A percentile compares a stretch with the other conserved stretches of the same genome.
These are phyloP conservation scores for Cryptococcus hybrid DNA, from an alignment of 1,284 basidiomycete genomes.

Conservation along the genomic window DNA sequence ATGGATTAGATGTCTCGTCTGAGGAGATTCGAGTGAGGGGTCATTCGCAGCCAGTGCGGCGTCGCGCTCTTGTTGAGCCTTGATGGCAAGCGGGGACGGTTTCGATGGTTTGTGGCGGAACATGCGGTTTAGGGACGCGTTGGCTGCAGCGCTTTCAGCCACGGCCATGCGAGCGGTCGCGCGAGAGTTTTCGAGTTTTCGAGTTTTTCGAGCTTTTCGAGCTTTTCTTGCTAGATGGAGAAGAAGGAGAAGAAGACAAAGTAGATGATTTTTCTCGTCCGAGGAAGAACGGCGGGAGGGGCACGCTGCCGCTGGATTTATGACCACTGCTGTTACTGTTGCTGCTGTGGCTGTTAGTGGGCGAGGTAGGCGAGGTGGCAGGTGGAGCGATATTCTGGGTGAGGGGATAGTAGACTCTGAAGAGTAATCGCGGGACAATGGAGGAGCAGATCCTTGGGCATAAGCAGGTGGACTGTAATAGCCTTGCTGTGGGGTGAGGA, in stretches of 20 bases:
- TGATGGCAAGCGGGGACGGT: slow-evolving; percentile 43
- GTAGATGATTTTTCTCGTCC: background rate
- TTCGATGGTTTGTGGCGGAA: slow-evolving; percentile 41
- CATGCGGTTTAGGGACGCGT: slow-evolving; percentile 20
- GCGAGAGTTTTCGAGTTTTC: background rate
- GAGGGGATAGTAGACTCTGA: background rate
- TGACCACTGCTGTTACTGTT: background rate
- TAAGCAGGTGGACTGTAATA: background rate
- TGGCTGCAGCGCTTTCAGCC: slow-evolving; percentile 36
- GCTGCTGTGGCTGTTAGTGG: background rate
- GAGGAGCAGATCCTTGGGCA: too few relatives aligned
- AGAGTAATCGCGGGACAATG: background rate
- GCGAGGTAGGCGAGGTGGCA: background rate
- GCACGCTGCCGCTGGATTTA: background rate
- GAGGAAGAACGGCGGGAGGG: background rate
- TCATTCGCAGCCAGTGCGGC: background rate
- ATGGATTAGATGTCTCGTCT: background rate
- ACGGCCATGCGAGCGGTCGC: slow-evolving; percentile 31
- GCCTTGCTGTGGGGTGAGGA: too few relatives aligned
- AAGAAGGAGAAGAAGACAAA: background rate
- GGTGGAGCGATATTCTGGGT: background rate
- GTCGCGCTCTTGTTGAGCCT: slow-evolving; percentile 10
- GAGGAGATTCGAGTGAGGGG: too few relatives aligned
- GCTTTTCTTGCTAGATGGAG: background rate
- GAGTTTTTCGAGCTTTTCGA: background rate